Percentiles rank a stretch among this genome's conserved stretches.
Conservation (phyloP, 2,329 filamentous ascomycete genomes). For the Aspergillus spinulosporus region DNA sequence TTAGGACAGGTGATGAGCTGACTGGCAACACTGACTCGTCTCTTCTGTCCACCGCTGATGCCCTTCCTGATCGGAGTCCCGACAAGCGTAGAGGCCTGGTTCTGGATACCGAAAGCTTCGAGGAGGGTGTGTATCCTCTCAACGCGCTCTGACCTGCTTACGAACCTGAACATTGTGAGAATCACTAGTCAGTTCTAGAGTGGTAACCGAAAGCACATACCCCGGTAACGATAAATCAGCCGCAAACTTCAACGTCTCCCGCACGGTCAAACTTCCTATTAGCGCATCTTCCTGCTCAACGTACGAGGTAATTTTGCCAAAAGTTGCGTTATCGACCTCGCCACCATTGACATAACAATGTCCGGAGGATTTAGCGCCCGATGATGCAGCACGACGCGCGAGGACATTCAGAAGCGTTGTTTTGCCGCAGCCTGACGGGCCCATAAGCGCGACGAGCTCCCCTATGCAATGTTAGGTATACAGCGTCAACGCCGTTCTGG, state of each 20-base stretch:
- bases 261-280: slow-evolving; percentile 76
- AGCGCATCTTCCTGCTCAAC: slow-evolving; percentile 88
- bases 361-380: slow-evolving; percentile 56
- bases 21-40: slow-evolving; percentile 74
- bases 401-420: slow-evolving; percentile 81
- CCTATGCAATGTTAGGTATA: slow-evolving; percentile 44
- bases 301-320: slow-evolving; percentile 69
- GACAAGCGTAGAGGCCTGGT: slow-evolving; percentile 69
- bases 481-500: neutral
- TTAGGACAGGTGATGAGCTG: slow-evolving; percentile 79
- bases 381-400: slow-evolving; percentile 60
- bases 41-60: slow-evolving; percentile 81
- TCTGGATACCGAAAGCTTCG: slow-evolving; percentile 69
- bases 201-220: slow-evolving; percentile 35
- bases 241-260: slow-evolving; percentile 76
- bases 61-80: slow-evolving; percentile 82
- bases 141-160: slow-evolving; percentile 59
- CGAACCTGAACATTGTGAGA: slow-evolving; percentile 35
- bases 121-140: slow-evolving; percentile 67
- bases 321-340: slow-evolving; percentile 53
- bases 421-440: slow-evolving; percentile 72
- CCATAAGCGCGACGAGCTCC: slow-evolving; percentile 78
- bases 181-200: neutral
- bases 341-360: slow-evolving; percentile 64
- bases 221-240: slow-evolving; percentile 64